phyloP scores from a whole-genome alignment of 805 yeast genomes.

The Pichia rugopelliculosa region DNA sequence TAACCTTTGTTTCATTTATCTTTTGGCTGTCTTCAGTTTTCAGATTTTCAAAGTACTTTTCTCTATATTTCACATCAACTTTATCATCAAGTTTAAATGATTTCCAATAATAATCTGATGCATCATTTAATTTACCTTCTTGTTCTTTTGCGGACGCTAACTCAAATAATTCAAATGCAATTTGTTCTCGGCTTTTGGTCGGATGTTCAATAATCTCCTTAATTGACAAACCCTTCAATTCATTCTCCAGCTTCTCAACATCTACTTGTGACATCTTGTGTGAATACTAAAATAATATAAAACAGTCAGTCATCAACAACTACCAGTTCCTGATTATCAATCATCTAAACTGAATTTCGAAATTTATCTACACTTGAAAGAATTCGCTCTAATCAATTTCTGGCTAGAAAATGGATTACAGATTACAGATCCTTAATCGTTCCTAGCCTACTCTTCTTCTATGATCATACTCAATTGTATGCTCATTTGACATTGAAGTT shows the following conservation, averaged over 20 bases:
- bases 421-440: too few relatives aligned
- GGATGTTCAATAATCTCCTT: constrained; percentile 25
- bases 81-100: constrained; percentile 54
- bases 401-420: too few relatives aligned
- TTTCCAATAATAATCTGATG: constrained; percentile 60
- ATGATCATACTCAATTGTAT: too few relatives aligned
- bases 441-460: too few relatives aligned
- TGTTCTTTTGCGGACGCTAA: constrained; percentile 64
- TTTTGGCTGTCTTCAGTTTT: constrained; percentile 11
- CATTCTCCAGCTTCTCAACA: constrained; percentile 17
- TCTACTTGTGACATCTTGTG: constrained; percentile 1
- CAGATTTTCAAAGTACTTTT: constrained; percentile 32
- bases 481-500: too few relatives aligned
- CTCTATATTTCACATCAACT: constrained; percentile 65
- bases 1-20: background rate
- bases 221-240: constrained; percentile 19
- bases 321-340: background rate
- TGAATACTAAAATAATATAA: background rate
- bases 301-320: background rate
- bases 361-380: too few relatives aligned
- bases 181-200: constrained; percentile 24
- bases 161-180: constrained; percentile 61
- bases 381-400: too few relatives aligned
- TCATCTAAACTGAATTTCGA: too few relatives aligned
- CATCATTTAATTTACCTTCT: constrained; percentile 75